phyloP scores from a whole-genome alignment of 2,329 filamentous ascomycete genomes.

The Ophiobolus disseminans region DNA sequence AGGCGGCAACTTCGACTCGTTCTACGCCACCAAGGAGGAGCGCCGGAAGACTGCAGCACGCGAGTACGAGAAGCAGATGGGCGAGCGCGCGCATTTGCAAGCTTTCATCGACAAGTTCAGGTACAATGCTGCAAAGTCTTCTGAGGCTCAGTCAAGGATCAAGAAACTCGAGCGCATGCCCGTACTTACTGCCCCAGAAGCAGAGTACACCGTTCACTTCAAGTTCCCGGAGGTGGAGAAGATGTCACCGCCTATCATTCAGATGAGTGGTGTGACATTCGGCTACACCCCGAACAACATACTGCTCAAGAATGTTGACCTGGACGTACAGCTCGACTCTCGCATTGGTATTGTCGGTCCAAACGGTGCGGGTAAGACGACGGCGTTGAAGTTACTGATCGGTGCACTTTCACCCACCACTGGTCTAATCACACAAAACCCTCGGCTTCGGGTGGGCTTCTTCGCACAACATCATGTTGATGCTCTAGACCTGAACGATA shows the following conservation, averaged over 20 bases:
- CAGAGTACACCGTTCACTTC: slow-evolving; percentile 95
- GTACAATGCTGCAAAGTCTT: slow-evolving; percentile 98
- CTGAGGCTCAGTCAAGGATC: slow-evolving; percentile 96
- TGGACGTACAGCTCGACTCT: slow-evolving; percentile 97
- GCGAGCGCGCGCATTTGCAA: slow-evolving; percentile 88
- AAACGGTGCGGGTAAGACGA: slow-evolving; percentile 98
- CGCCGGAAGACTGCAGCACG: slow-evolving; percentile 94
- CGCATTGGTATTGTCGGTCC: slow-evolving; percentile 99
- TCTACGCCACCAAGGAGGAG: slow-evolving; percentile 94
- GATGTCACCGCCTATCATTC: slow-evolving; percentile 94
- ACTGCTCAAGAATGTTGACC: slow-evolving; percentile 83
- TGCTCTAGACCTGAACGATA: slow-evolving; percentile 85
- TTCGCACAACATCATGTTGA: slow-evolving; percentile 99
- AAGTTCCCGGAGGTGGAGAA: slow-evolving; percentile 98
- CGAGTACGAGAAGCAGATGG: slow-evolving; percentile 99
- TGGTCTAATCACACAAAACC: slow-evolving; percentile 86
- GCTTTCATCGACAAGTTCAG: slow-evolving; percentile 99
- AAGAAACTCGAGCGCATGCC: slow-evolving; percentile 99
- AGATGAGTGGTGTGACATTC: slow-evolving; percentile 93
- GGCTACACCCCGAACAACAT: slow-evolving; percentile 83
- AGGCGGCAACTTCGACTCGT: slow-evolving; percentile 81
- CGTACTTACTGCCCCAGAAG: slow-evolving; percentile 85
- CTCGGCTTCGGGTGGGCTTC: slow-evolving; percentile 89
- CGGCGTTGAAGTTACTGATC: slow-evolving; percentile 95
- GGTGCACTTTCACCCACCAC: slow-evolving; percentile 78